Evolutionary conservation across 148 eudicot species (phyloP).

Genomic region (Diospyros kaki): DNA sequence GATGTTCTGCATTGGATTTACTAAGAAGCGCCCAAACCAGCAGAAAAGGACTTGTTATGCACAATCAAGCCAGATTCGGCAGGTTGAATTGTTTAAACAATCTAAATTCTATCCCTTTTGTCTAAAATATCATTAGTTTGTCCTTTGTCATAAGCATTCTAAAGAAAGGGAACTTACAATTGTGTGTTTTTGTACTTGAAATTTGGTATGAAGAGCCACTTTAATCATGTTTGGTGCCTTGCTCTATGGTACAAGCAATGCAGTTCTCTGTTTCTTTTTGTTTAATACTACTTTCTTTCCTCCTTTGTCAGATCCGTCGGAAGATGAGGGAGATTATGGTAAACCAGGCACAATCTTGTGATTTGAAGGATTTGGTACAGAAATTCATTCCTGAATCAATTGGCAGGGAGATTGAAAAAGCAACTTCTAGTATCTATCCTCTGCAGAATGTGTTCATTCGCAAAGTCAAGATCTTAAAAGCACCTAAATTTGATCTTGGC

Average conservation of each 20-base stretch:
- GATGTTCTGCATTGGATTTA: slow-evolving; percentile 28
- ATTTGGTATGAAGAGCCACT: too few species aligned
- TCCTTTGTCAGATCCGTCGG: slow-evolving; percentile 52
- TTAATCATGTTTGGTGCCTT: too few species aligned
- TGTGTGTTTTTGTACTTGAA: background rate
- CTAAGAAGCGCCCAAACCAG: slow-evolving; percentile 21
- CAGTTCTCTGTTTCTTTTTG: background rate
- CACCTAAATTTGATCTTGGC: slow-evolving; percentile 84
- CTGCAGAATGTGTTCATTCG: slow-evolving; percentile 77
- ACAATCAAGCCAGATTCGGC: slow-evolving; percentile 25
- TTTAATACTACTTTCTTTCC: background rate
- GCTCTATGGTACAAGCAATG: too few species aligned
- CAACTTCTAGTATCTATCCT: slow-evolving; percentile 73
- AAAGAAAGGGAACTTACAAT: too few species aligned
- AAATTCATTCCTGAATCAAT: slow-evolving; percentile 86
- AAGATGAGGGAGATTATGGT: slow-evolving; percentile 92
- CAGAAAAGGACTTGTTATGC: slow-evolving; percentile 29
- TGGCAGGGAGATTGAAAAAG: slow-evolving; percentile 85
- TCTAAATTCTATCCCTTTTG: background rate
- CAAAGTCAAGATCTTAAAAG: slow-evolving; percentile 80
- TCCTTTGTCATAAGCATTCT: too few species aligned
- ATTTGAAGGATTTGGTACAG: slow-evolving; percentile 75
- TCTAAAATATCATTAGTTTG: background rate
- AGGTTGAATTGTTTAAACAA: slow-evolving; percentile 2
- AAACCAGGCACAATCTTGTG: slow-evolving; percentile 74